Percentiles rank a stretch among this genome's conserved stretches.
phyloP scores from a whole-genome alignment of 495 filamentous ascomycete species.

The Penicillium paradoxum region DNA sequence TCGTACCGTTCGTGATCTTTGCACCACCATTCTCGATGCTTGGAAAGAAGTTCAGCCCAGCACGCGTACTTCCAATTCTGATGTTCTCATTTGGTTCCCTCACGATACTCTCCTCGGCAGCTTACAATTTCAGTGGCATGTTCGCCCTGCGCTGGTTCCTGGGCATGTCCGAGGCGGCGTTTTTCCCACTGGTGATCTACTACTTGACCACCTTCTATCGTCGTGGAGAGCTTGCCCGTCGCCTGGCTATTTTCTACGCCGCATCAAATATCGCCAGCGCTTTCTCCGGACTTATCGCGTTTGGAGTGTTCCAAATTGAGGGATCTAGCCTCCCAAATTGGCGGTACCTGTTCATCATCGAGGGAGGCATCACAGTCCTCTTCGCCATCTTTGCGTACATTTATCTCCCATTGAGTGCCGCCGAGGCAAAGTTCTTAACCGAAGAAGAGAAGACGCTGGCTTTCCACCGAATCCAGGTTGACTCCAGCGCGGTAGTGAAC shows the following conservation, averaged over 20 bases:
- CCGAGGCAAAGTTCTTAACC: constrained; percentile 58
- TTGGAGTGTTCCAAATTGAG: constrained; percentile 71
- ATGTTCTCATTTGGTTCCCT: constrained; percentile 64
- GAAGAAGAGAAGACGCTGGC: constrained; percentile 64
- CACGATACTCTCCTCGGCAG: constrained; percentile 51
- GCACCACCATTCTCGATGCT: constrained; percentile 63
- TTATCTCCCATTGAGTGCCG: constrained; percentile 62
- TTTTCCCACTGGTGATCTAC: constrained; percentile 66
- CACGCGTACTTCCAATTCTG: constrained; percentile 58
- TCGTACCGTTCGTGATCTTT: constrained; percentile 69
- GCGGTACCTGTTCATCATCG: constrained; percentile 75
- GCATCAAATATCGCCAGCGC: constrained; percentile 69
- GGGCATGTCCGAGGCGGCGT: constrained; percentile 68
- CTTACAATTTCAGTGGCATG: constrained; percentile 60
- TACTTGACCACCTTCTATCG: constrained; percentile 65
- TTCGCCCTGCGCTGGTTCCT: constrained; percentile 54
- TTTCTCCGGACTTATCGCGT: constrained; percentile 68
- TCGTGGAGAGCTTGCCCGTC: constrained; percentile 68
- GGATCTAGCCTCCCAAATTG: constrained; percentile 50
- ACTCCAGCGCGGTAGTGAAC: constrained; percentile 66
- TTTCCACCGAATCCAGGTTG: constrained; percentile 68
- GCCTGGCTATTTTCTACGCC: constrained; percentile 75
- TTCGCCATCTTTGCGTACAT: constrained; percentile 63
- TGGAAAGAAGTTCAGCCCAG: constrained; percentile 62
- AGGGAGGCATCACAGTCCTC: constrained; percentile 58